These are phyloP conservation scores for Didymella arachidicola DNA, from an alignment of 2,329 filamentous ascomycete species.

Conservation along the genomic window DNA sequence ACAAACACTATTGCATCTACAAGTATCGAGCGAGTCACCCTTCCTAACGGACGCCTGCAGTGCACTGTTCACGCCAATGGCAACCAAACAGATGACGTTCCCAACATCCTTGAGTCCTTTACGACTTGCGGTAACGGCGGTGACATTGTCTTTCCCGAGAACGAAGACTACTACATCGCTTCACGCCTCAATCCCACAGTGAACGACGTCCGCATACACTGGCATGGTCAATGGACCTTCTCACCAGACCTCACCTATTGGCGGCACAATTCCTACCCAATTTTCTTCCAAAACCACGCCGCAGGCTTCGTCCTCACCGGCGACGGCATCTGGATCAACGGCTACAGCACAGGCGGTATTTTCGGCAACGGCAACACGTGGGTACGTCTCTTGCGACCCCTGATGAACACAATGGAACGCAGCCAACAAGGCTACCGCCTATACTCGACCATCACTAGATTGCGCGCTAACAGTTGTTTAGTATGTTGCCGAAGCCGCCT, in stretches of 20 bases:
- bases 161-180: constrained; percentile 8
- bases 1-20: not conserved
- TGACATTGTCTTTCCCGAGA: constrained; percentile 7
- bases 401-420: too few species aligned
- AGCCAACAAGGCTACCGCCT: not conserved
- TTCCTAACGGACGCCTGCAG: constrained; percentile 4
- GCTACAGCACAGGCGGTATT: constrained; percentile 7
- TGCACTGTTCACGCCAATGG: constrained; percentile 7
- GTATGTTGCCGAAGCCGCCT: constrained; percentile 12
- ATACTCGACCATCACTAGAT: not conserved
- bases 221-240: constrained; percentile 13
- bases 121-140: constrained; percentile 1
- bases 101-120: constrained; percentile 4
- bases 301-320: constrained; percentile 8
- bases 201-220: constrained; percentile 10
- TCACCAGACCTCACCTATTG: constrained; percentile 7
- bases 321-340: constrained; percentile 10
- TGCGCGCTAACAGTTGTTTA: not conserved
- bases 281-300: constrained; percentile 11
- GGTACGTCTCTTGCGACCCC: not conserved
- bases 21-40: not conserved
- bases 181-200: constrained; percentile 4
- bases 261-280: constrained; percentile 7
- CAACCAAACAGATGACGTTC: constrained; percentile 6
- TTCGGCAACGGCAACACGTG: constrained; percentile 10